Percentiles rank a stretch among this genome's conserved stretches.
These are phyloP conservation scores for Lentinula lateritia DNA, from an alignment of 768 basidiomycete species.

Conservation along the genomic window DNA sequence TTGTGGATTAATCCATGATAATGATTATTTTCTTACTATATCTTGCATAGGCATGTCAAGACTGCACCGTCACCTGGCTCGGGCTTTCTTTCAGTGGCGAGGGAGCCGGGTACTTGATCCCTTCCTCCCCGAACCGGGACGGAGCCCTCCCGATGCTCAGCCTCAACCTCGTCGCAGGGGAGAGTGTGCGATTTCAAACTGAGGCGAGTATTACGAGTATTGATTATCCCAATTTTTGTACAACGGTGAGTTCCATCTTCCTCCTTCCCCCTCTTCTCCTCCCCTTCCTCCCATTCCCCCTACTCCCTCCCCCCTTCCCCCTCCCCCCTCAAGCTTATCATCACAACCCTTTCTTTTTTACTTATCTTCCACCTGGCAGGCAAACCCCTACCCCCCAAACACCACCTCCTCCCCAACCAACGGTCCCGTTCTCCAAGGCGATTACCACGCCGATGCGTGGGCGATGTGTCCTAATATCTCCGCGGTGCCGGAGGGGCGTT, in stretches of 20 bases:
- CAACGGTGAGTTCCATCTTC: not conserved
- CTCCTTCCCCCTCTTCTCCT: too few species aligned
- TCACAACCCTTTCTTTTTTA: too few species aligned
- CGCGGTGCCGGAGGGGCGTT: not conserved
- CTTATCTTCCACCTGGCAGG: not conserved
- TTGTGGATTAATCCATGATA: not conserved
- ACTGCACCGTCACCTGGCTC: not conserved
- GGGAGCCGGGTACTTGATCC: not conserved
- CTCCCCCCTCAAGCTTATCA: too few species aligned
- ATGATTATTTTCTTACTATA: too few species aligned
- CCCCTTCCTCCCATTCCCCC: too few species aligned
- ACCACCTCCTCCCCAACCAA: not conserved
- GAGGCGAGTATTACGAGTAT: not conserved
- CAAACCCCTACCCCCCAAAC: not conserved
- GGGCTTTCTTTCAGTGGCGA: not conserved
- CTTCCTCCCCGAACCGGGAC: not conserved
- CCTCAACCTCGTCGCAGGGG: not conserved
- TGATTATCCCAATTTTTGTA: not conserved
- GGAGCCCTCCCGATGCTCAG: not conserved
- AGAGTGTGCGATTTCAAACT: not conserved
- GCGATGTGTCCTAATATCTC: not conserved
- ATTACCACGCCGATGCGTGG: not conserved
- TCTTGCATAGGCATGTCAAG: not conserved
- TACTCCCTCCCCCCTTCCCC: too few species aligned
- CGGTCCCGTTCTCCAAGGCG: not conserved